phyloP scores from a whole-genome alignment of 805 yeast genomes.

The Yamadazyma phyllophila region DNA sequence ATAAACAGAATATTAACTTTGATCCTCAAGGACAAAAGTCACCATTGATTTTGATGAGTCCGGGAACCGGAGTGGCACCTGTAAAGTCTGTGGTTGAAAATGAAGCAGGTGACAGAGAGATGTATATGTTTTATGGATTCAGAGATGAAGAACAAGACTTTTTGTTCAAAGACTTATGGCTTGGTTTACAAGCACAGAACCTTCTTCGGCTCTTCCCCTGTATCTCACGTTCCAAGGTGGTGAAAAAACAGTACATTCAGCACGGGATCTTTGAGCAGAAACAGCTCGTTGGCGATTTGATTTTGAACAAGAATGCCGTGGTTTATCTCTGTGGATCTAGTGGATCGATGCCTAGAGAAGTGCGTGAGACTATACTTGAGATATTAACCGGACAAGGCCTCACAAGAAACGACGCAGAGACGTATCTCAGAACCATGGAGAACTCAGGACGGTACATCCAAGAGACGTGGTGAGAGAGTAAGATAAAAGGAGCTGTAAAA shows the following conservation, averaged over 20 bases:
- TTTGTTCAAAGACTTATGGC: slow-evolving; percentile 59
- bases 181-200: slow-evolving; percentile 27
- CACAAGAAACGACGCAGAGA: slow-evolving; percentile 44
- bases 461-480: slow-evolving; percentile 71
- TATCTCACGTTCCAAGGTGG: slow-evolving; percentile 49
- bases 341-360: slow-evolving; percentile 91
- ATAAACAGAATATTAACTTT: slow-evolving; percentile 44
- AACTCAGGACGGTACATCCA: slow-evolving; percentile 67
- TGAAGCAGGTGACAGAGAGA: slow-evolving; percentile 22
- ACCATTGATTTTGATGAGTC: slow-evolving; percentile 71
- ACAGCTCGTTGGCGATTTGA: slow-evolving; percentile 47
- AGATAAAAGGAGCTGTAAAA: background rate
- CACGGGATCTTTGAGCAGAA: slow-evolving; percentile 58
- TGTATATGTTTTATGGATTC: slow-evolving; percentile 73
- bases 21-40: slow-evolving; percentile 14
- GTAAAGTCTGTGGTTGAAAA: slow-evolving; percentile 66
- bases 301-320: slow-evolving; percentile 55
- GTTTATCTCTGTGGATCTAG: slow-evolving; percentile 89
- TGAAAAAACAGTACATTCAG: slow-evolving; percentile 64
- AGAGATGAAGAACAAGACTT: slow-evolving; percentile 65
- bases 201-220: slow-evolving; percentile 38
- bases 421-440: slow-evolving; percentile 60
- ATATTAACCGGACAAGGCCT: slow-evolving; percentile 50
- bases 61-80: slow-evolving; percentile 98
- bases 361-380: slow-evolving; percentile 72